Base-by-base conservation (phyloP, 23 red algal species). In the Rhodosorus marinus region DNA sequence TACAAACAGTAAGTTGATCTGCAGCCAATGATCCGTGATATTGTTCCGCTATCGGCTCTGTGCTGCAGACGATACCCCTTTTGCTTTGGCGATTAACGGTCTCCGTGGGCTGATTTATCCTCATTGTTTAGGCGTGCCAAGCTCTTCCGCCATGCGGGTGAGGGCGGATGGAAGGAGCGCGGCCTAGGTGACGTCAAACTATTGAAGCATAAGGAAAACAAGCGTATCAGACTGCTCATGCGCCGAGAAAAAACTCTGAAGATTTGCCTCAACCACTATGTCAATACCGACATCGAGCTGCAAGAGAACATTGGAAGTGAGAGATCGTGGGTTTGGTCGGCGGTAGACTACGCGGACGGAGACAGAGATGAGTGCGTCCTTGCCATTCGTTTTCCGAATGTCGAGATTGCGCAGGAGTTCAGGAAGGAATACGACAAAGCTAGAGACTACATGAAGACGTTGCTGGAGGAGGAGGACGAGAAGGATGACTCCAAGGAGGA, bases 181-280 rank as follows among this genome's bases (percentile, higher is more conserved):
- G 87, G 87, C 36, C 83, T 79, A 0, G 87, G 87, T 3, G 87
- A 94, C 31, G 47, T 94, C 33, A 64, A 75, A 7, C 64, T 94
- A 38, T 58, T 94, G 34, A 43, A 69, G 60, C 78, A 94, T 59
- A 74, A 53, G 52, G 62, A 72, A 17, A 83, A 46, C 31, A 52
- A 69, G 33, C 76, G 80, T 62, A 72, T 94, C 24, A 77, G 87
- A 59, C 41, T 94, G 28, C 66, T 94, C 17, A 94, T 94, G 87
- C 87, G 87, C 9, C 64, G 87, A 35, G 75, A 94, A 45, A 70
- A 94, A 59, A 94, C 87, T 24, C 80, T 94, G 34, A 94, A 94
- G 47, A 94, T 83, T 15, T 94, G 87, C 35, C 57, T 81, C 22
- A 94, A 94, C 30, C 87, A 94, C 47, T 94, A 66, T 56, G 60